Conservation (phyloP, 495 filamentous ascomycete species). For the Neurospora sp. region DNA sequence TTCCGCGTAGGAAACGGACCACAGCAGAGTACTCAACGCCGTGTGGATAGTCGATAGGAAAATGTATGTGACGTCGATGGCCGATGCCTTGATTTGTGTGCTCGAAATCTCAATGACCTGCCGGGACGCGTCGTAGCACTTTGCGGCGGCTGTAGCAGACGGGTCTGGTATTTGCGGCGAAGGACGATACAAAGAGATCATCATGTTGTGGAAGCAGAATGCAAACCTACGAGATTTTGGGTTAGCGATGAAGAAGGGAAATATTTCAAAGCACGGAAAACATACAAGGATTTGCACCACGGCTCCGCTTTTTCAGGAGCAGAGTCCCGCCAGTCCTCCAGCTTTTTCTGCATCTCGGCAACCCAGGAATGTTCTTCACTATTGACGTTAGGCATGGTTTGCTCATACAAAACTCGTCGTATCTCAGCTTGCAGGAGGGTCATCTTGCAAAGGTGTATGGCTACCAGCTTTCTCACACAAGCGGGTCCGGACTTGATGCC, state of each 20-base stretch:
- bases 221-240: constrained; percentile 49
- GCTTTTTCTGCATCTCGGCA: constrained; percentile 60
- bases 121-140: constrained; percentile 70
- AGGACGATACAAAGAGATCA: constrained; percentile 74
- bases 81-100: constrained; percentile 60
- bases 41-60: constrained; percentile 81
- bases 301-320: constrained; percentile 30
- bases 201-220: constrained; percentile 69
- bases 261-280: not conserved
- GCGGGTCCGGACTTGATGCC: constrained; percentile 60
- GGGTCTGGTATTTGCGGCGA: constrained; percentile 85
- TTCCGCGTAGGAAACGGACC: constrained; percentile 76
- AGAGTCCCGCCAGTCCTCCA: constrained; percentile 56
- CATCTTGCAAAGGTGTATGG: constrained; percentile 92
- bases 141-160: constrained; percentile 57
- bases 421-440: constrained; percentile 79
- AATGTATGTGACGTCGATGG: constrained; percentile 83
- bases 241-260: not conserved
- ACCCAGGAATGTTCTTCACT: constrained; percentile 83
- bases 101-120: constrained; percentile 70
- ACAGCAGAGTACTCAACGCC: constrained; percentile 77
- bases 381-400: constrained; percentile 58
- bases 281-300: constrained; percentile 46
- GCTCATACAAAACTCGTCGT: constrained; percentile 69
- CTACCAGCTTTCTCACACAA: constrained; percentile 69